phyloP scores from a whole-genome alignment of 345 rosid species.

The Zanthoxylum bungeanum region DNA sequence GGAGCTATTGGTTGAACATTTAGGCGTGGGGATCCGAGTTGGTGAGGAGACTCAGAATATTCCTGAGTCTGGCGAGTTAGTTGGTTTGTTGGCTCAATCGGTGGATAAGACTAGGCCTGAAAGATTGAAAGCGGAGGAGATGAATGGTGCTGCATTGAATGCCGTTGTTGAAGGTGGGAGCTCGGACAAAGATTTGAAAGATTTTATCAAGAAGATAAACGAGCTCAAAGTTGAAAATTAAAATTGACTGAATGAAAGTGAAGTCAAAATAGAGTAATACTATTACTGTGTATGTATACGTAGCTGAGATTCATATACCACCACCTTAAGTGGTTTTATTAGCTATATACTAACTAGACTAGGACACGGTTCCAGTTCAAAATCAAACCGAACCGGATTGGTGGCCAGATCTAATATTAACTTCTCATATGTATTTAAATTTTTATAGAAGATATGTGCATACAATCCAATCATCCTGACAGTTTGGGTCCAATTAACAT shows the following conservation, averaged over 20 bases:
- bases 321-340: too few species aligned
- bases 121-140: constrained; percentile 14
- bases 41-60: constrained; percentile 31
- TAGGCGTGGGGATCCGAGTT: constrained; percentile 24
- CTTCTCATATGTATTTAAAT: too few species aligned
- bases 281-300: too few species aligned
- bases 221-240: neutral
- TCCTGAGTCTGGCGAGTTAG: constrained; percentile 30
- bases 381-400: too few species aligned
- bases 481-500: too few species aligned
- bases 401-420: too few species aligned
- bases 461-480: too few species aligned
- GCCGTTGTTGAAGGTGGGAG: constrained; percentile 31
- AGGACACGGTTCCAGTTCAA: too few species aligned
- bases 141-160: constrained; percentile 13
- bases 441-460: too few species aligned
- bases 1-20: constrained; percentile 27
- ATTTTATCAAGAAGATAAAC: constrained; percentile 14
- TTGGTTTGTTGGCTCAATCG: constrained; percentile 28
- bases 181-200: constrained; percentile 30
- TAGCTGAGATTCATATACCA: too few species aligned
- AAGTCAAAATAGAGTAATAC: too few species aligned
- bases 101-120: constrained; percentile 7
- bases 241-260: neutral
- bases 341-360: too few species aligned